Percentiles rank a stretch among this genome's conserved stretches.
phyloP scores from a whole-genome alignment of 306 rosid species.

The Glycine soja region DNA sequence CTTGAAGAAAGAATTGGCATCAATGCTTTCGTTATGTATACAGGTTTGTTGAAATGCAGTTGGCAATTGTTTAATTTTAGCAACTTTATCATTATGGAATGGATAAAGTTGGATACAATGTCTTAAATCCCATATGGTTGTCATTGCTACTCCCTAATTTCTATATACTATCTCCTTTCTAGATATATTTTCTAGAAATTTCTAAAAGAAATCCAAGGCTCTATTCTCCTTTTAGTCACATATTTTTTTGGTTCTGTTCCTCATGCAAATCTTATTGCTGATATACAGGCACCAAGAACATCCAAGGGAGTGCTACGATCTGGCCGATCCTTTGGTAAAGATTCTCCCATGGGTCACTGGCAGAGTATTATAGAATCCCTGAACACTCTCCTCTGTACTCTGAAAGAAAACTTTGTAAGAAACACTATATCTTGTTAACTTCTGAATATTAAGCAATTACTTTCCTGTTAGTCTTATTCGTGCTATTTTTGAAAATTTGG shows the following conservation, averaged over 20 bases:
- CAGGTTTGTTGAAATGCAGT: constrained; percentile 67
- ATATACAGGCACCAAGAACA: constrained; percentile 85
- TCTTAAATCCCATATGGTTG: constrained; percentile 16
- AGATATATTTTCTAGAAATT: constrained; percentile 33
- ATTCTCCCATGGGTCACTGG: constrained; percentile 93
- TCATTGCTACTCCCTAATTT: constrained; percentile 6
- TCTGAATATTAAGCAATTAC: constrained; percentile 35
- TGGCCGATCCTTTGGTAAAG: constrained; percentile 94
- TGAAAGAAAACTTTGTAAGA: constrained; percentile 96
- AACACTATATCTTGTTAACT: constrained; percentile 30
- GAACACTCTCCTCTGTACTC: constrained; percentile 80
- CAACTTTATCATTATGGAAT: constrained; percentile 32
- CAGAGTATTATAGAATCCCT: constrained; percentile 94
- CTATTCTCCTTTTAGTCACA: constrained; percentile 8
- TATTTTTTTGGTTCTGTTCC: constrained; percentile 25
- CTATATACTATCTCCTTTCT: constrained; percentile 28
- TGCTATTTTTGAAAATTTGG: constrained; percentile 22
- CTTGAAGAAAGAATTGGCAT: constrained; percentile 88
- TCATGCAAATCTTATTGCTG: constrained; percentile 44
- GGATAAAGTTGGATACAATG: constrained; percentile 13
- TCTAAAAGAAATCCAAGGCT: constrained; percentile 28
- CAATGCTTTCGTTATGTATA: constrained; percentile 84
- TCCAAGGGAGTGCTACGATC: constrained; percentile 89
- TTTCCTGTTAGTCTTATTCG: constrained; percentile 19
- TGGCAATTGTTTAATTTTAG: constrained; percentile 21